A percentile compares a stretch with the other conserved stretches of the same genome.
These are phyloP conservation scores for Cladosporium austrohemisphaericum DNA, from an alignment of 2,329 filamentous ascomycete genomes.

Conservation along the genomic window DNA sequence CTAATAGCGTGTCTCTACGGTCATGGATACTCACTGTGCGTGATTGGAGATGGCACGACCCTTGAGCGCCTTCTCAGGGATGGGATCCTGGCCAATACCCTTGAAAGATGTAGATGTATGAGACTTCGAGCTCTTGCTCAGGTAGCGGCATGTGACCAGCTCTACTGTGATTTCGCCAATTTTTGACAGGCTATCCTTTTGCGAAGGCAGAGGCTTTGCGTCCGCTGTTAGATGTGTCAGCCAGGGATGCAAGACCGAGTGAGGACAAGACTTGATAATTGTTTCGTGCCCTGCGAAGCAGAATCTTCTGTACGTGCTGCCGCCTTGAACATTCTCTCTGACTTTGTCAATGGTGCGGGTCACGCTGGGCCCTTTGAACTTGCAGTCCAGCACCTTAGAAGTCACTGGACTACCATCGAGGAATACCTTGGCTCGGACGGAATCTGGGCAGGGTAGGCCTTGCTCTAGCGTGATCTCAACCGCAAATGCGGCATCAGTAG, in stretches of 20 bases:
- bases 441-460: no score
- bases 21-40: slow-evolving; percentile 19
- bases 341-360: no score
- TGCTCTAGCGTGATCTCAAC: no score
- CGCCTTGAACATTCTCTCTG: no score
- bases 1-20: no score
- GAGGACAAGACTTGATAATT: slow-evolving; percentile 5
- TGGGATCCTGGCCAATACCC: background rate
- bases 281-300: slow-evolving; percentile 20
- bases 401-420: slow-evolving; percentile 20
- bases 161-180: slow-evolving; percentile 20
- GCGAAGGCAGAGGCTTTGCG: no score
- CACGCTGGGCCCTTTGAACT: no score
- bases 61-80: slow-evolving; percentile 28
- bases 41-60: slow-evolving; percentile 26
- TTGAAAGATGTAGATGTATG: background rate
- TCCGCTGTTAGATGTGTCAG: no score
- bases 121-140: background rate
- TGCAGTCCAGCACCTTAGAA: no score
- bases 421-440: no score
- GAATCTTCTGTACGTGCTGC: slow-evolving; percentile 14
- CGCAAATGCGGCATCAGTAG: no score
- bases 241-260: no score
- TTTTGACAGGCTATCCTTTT: slow-evolving; percentile 13
- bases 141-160: background rate